Base-by-base conservation (phyloP, 2,329 filamentous ascomycete species). In the Xylariaceae sp. region DNA sequence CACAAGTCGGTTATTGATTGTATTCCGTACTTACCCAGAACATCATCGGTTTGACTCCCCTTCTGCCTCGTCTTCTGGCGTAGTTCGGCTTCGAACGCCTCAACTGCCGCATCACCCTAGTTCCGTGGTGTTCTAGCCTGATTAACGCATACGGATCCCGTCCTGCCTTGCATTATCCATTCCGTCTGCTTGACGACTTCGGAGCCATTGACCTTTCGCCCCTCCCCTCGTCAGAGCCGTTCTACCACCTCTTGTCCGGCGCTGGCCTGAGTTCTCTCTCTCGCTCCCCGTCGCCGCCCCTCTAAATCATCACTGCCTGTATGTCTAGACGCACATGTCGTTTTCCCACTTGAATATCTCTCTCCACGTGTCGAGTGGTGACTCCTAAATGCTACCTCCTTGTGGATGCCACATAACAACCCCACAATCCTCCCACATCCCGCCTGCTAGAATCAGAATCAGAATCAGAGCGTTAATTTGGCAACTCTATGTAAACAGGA, bases 401-500 rank as follows among this genome's bases (percentile, higher is more conserved):
- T 37, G 35, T 48, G 52, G n/a, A 52, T 57, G 57, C 53, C 54
- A 59, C 58, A 48, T 51, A 42, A 30, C 17, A 44, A 34, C 42
- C 39, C 53, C 42, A 44, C 63, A 56, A 34, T 17, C 50, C 50
- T 58, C 60, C 62, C 48, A 51, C 50, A 56, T 53, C 55, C 56
- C 58, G 53, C 55, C 61, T 57, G 34, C 51, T 54, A 55, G 47
- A 52, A 42, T 49, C 53, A 56, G 51, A 30, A 30, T 30, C 52
- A 55, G 47, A 52, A 42, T 49, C 51, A 58, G 51, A 57, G 51
- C 62, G 58, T 67, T 68, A 67, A 69, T 66, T 57, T 65, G 60
- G 61, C 34, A 30, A 60, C 51, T 6, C 42, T 61, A 9, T 57
- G 54, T 62, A 61, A 55, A 62, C 58, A 65, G 64, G 63, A 57